Base-by-base conservation (phyloP, 768 basidiomycete genomes). In the Cyclocybe cylindracea region DNA sequence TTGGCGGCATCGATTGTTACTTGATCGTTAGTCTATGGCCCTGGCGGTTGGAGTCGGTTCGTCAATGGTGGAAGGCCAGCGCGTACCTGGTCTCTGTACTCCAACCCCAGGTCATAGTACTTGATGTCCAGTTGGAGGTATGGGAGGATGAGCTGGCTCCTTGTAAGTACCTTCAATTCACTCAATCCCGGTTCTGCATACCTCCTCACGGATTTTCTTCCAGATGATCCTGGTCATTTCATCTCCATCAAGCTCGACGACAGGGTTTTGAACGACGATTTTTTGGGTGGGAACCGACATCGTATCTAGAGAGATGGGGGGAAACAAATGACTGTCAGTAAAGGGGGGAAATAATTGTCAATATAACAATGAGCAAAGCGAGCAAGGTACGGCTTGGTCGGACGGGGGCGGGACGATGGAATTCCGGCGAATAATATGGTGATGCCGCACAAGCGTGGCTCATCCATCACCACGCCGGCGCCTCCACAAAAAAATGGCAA, bases 211-310 rank as follows among this genome's bases (percentile, higher is more conserved):
- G 65, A 95, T 94, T 79, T 94, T 94, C 83, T 94, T 94, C 94
- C 92, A 98, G 68, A 98, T 99, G 64, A 99, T 97, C 60, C 96
- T 80, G 33, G 96, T 99, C 96, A 98, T 98, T 75, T 99, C 96
- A 72, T 97, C 95, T 42, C 94, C 94, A 68, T 98, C 94, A 46
- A 98, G 83, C 74, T 97, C 94, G 43, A 97, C 94, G 41, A 97
- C 83, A 5, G 94, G 94, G 64, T 94, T 94, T 65, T 81, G 75
- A 44, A 94, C 94, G 29, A 78, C 79, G 63, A 97, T 95, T 68
- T 88, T 90, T 67, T 82, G 78, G 44, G 58, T 49, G 42, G 62
- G 46, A 49, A 44, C 53, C 19, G 60, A 57, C 66, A 64, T 68
- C 36, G 55, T 46, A 49, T 54, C 61, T 63, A 48, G 39, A 45